Evolutionary conservation across 2,329 filamentous ascomycete species (phyloP).

Genomic region (Ascomycota sp.): DNA sequence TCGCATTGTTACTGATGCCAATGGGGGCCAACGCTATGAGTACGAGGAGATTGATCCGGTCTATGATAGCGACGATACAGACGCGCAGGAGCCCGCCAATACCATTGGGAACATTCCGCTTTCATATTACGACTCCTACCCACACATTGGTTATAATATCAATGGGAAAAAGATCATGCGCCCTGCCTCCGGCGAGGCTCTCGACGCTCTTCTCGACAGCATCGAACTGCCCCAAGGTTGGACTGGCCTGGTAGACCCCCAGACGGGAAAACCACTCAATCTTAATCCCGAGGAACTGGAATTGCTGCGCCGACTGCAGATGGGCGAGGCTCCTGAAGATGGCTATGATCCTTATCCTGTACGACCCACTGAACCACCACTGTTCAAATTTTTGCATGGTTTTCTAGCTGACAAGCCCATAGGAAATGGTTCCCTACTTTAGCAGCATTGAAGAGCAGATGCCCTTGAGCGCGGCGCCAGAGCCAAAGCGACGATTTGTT

Average conservation of each 20-base stretch:
- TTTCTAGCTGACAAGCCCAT: background rate
- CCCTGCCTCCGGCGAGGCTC: slow-evolving; percentile 74
- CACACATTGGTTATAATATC: slow-evolving; percentile 96
- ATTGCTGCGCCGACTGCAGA: slow-evolving; percentile 66
- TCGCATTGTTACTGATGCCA: slow-evolving; percentile 54
- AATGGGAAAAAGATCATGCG: slow-evolving; percentile 96
- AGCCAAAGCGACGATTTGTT: slow-evolving; percentile 85
- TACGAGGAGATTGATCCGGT: slow-evolving; percentile 86
- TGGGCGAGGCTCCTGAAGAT: slow-evolving; percentile 69
- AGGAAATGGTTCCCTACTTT: slow-evolving; percentile 84
- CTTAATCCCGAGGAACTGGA: slow-evolving; percentile 74
- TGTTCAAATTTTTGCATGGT: too few relatives aligned
- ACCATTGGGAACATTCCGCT: slow-evolving; percentile 90
- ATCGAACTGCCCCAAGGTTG: slow-evolving; percentile 94
- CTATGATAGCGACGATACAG: slow-evolving; percentile 89
- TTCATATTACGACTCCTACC: slow-evolving; percentile 90
- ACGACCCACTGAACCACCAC: slow-evolving; percentile 3
- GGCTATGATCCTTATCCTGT: slow-evolving; percentile 83
- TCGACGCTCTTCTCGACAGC: slow-evolving; percentile 83
- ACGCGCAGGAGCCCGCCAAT: slow-evolving; percentile 56
- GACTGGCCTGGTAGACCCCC: slow-evolving; percentile 85
- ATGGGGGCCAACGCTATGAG: slow-evolving; percentile 73
- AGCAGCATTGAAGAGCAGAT: slow-evolving; percentile 77
- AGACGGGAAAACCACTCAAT: slow-evolving; percentile 79
- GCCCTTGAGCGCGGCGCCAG: slow-evolving; percentile 82